Conservation (phyloP, 805 yeast species). For the Lipomyces spencermartinsiae region DNA sequence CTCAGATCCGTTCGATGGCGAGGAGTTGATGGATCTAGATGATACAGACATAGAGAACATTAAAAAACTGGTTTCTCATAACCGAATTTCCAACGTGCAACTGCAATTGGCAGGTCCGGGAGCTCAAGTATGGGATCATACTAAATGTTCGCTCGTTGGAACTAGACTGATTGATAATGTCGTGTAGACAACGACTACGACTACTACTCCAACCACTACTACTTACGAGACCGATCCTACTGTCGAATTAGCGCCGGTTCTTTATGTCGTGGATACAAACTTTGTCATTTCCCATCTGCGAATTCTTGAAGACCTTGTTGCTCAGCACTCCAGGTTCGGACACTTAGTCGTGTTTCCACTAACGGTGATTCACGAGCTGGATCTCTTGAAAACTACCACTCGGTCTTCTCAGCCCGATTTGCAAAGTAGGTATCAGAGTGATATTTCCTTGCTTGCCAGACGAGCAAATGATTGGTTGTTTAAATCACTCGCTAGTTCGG, state of each 20-base stretch:
- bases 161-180: too few species aligned
- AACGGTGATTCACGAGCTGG: constrained; percentile 77
- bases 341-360: constrained; percentile 69
- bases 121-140: not conserved
- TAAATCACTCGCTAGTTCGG: constrained; percentile 57
- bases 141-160: not conserved
- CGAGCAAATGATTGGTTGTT: constrained; percentile 83
- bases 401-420: constrained; percentile 17
- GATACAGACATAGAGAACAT: constrained; percentile 7
- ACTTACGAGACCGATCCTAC: not conserved
- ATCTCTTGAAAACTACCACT: constrained; percentile 68
- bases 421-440: constrained; percentile 17
- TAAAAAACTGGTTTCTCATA: not conserved
- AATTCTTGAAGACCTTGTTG: constrained; percentile 60
- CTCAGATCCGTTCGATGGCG: constrained; percentile 5
- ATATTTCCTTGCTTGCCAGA: constrained; percentile 67
- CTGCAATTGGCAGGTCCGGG: not conserved
- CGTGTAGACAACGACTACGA: constrained; percentile 2
- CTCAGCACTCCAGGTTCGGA: constrained; percentile 51
- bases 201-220: not conserved
- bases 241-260: constrained; percentile 15
- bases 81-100: not conserved
- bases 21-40: constrained; percentile 27
- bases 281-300: constrained; percentile 73
- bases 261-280: constrained; percentile 76